A percentile compares a stretch with the other conserved stretches of the same genome.
Evolutionary conservation across 1,284 basidiomycete species (phyloP).

Genomic region (Coniferiporia sulphurascens): DNA sequence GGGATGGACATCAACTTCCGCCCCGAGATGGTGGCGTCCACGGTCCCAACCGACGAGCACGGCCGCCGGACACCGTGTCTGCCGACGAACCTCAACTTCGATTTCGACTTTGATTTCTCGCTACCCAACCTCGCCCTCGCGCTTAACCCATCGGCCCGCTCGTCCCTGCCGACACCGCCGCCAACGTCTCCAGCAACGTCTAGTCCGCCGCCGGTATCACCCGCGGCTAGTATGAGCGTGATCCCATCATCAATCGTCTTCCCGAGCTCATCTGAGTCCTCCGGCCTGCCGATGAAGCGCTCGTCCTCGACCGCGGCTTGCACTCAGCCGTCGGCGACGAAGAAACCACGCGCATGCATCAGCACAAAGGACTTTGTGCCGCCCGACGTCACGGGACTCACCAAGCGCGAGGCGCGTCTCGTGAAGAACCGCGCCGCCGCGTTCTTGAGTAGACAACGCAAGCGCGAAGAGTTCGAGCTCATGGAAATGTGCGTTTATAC

Average conservation of each 20-base stretch:
- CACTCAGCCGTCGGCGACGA: constrained; percentile 24
- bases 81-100: constrained; percentile 5
- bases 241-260: neutral
- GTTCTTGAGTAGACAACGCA: constrained; percentile 84
- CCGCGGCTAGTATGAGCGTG: neutral
- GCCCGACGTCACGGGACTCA: constrained; percentile 82
- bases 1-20: neutral
- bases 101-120: constrained; percentile 14
- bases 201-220: neutral
- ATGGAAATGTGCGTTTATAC: constrained; percentile 72
- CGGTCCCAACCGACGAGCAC: neutral
- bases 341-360: constrained; percentile 55
- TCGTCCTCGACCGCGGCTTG: neutral
- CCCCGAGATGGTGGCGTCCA: neutral
- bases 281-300: neutral
- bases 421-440: constrained; percentile 91
- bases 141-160: neutral
- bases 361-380: constrained; percentile 81
- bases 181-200: constrained; percentile 4
- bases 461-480: constrained; percentile 87
- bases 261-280: neutral
- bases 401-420: constrained; percentile 84
- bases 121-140: constrained; percentile 2
- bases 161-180: neutral
- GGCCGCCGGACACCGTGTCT: neutral